Conservation (phyloP, 2,329 filamentous ascomycete species). For the Penicillium sp. region DNA sequence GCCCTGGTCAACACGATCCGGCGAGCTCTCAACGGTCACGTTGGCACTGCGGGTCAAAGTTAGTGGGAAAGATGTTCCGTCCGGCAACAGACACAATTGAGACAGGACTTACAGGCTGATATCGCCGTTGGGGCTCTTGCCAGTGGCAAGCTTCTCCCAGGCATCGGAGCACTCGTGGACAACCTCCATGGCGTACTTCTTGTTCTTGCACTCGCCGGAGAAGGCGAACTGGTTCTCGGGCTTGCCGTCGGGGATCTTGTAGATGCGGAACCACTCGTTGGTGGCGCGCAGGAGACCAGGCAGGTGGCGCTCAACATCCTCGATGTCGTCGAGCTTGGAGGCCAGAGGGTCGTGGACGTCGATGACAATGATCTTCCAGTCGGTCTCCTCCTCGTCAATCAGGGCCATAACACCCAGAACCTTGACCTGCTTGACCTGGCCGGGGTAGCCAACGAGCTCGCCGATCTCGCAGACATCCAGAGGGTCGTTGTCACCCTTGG, state of each 20-base stretch:
- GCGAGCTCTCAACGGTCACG: constrained; percentile 69
- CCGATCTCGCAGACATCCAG: constrained; percentile 99
- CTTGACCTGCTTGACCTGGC: constrained; percentile 99
- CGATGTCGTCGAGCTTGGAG: constrained; percentile 93
- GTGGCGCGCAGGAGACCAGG: constrained; percentile 94
- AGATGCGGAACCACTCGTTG: constrained; percentile 99
- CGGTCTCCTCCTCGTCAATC: constrained; percentile 98
- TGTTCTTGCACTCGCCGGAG: constrained; percentile 99
- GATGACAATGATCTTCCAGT: constrained; percentile 99
- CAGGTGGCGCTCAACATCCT: constrained; percentile 98
- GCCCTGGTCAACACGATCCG: constrained; percentile 65
- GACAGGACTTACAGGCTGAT: constrained; percentile 57
- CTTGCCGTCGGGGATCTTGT: constrained; percentile 99
- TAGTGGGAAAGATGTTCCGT: not conserved
- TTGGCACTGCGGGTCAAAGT: constrained; percentile 60
- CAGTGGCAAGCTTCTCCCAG: constrained; percentile 93
- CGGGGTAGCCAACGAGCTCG: constrained; percentile 91
- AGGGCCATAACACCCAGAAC: constrained; percentile 98
- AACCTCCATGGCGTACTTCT: constrained; percentile 95
- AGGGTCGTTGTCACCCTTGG: constrained; percentile 98
- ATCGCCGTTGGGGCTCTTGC: constrained; percentile 75
- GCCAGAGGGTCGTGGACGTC: constrained; percentile 97
- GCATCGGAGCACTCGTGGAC: constrained; percentile 94
- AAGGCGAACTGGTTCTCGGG: constrained; percentile 99
- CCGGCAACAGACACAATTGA: not conserved